phyloP scores from a whole-genome alignment of 2,329 filamentous ascomycete species.

The Aspergillus sergii region DNA sequence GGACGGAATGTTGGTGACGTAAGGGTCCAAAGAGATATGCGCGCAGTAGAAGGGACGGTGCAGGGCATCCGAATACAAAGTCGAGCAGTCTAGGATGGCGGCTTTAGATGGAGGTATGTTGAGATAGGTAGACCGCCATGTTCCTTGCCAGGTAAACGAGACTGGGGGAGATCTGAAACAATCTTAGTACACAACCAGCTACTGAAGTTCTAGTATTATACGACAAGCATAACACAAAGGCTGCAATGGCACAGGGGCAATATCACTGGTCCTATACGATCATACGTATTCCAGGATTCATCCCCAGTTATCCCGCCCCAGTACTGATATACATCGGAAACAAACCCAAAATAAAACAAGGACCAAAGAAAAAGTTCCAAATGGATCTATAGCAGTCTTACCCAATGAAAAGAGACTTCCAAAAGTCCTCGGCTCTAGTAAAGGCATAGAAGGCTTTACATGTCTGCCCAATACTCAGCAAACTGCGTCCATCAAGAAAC shows the following conservation, averaged over 20 bases:
- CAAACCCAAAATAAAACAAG: neutral
- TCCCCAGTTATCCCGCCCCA: neutral
- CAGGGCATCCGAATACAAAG: conserved; percentile 86
- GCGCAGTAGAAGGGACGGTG: conserved; percentile 91
- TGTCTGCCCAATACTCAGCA: conserved; percentile 71
- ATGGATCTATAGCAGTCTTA: conserved; percentile 56
- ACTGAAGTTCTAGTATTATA: conserved; percentile 10
- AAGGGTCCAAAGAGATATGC: conserved; percentile 69
- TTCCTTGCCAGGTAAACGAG: conserved; percentile 71
- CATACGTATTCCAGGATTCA: neutral
- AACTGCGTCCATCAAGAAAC: conserved; percentile 63
- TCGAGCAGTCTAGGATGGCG: conserved; percentile 68
- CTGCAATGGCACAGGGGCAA: neutral
- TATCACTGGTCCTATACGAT: neutral
- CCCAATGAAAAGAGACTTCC: conserved; percentile 83
- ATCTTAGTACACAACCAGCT: conserved; percentile 8
- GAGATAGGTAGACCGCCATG: conserved; percentile 81
- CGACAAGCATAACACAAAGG: neutral
- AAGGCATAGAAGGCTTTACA: conserved; percentile 89
- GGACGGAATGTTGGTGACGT: conserved; percentile 69
- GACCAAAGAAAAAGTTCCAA: neutral
- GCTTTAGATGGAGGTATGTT: conserved; percentile 57
- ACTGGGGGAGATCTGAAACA: conserved; percentile 32
- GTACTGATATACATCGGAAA: neutral
- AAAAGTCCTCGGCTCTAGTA: conserved; percentile 80